Percentiles rank a stretch among this genome's conserved stretches.
Conservation (phyloP, 2,329 filamentous ascomycete genomes). For the Aurifilum marmelostoma region DNA sequence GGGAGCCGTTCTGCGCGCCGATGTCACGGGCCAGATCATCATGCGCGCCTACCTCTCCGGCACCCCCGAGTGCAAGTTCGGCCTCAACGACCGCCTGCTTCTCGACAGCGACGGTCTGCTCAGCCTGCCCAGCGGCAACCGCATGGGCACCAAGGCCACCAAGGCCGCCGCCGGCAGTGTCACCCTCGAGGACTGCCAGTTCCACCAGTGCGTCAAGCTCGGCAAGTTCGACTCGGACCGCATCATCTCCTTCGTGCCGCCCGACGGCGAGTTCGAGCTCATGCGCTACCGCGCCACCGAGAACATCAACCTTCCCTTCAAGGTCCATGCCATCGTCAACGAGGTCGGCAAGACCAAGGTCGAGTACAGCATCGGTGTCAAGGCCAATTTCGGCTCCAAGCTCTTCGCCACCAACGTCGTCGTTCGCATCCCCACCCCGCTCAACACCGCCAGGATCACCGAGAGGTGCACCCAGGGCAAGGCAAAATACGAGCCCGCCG, state of each 20-base stretch:
- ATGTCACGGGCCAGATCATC: constrained; percentile 95
- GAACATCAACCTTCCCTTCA: constrained; percentile 98
- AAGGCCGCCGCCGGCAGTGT: constrained; percentile 95
- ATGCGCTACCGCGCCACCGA: constrained; percentile 99
- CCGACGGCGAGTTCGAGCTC: constrained; percentile 96
- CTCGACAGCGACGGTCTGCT: constrained; percentile 76
- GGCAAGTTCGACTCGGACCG: constrained; percentile 96
- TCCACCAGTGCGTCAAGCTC: constrained; percentile 97
- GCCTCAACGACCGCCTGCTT: constrained; percentile 90
- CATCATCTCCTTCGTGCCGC: constrained; percentile 95
- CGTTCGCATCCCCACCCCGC: constrained; percentile 89
- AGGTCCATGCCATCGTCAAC: constrained; percentile 97
- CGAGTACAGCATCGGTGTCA: constrained; percentile 97
- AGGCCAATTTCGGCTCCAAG: constrained; percentile 94
- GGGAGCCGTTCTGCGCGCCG: constrained; percentile 89
- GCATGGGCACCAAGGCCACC: constrained; percentile 82
- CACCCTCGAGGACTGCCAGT: constrained; percentile 95
- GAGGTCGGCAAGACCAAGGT: constrained; percentile 97
- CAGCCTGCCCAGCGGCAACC: constrained; percentile 73
- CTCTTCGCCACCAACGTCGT: constrained; percentile 97
- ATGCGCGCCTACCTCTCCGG: constrained; percentile 98
- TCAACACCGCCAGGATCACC: constrained; percentile 93
- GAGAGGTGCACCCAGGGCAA: constrained; percentile 95
- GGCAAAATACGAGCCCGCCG: constrained; percentile 96
- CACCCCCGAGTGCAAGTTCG: constrained; percentile 98